A percentile compares a stretch with the other conserved stretches of the same genome.
phyloP scores from a whole-genome alignment of 148 eudicot species.

The Arbutus unedo region DNA sequence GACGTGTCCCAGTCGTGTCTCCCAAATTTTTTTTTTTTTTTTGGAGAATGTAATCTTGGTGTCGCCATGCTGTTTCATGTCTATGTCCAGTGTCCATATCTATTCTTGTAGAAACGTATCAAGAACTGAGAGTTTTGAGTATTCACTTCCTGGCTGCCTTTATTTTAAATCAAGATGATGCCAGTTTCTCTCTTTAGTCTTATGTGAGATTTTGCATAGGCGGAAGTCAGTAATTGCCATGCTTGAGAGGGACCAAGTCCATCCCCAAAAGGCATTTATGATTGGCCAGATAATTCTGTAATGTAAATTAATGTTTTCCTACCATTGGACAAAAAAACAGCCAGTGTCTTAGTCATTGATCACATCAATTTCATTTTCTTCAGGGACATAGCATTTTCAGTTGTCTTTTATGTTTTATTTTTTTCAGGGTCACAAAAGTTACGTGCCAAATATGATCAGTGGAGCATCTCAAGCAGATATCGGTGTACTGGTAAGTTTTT shows the following conservation, averaged over 20 bases:
- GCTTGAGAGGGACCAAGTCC: not conserved
- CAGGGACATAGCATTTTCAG: not conserved
- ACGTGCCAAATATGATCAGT: conserved; percentile 97
- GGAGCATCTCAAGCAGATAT: conserved; percentile 99
- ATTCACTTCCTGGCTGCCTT: too few species aligned
- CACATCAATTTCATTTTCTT: not conserved
- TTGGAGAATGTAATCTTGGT: too few species aligned
- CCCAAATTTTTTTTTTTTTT: too few species aligned
- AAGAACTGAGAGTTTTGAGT: too few species aligned
- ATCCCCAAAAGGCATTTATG: not conserved
- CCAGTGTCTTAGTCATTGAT: not conserved
- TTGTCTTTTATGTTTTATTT: not conserved
- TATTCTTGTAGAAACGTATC: too few species aligned
- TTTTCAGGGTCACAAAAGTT: conserved; percentile 95
- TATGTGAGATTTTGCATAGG: not conserved
- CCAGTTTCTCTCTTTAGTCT: too few species aligned
- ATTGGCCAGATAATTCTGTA: not conserved
- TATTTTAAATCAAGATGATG: too few species aligned
- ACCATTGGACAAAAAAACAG: not conserved
- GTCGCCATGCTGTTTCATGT: too few species aligned
- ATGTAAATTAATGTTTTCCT: not conserved
- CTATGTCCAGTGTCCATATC: too few species aligned
- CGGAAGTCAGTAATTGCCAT: not conserved
- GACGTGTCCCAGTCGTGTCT: too few species aligned
- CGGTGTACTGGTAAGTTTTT: conserved; percentile 69